phyloP scores from a whole-genome alignment of 208 protist species.

The Strigomonas culicis region DNA sequence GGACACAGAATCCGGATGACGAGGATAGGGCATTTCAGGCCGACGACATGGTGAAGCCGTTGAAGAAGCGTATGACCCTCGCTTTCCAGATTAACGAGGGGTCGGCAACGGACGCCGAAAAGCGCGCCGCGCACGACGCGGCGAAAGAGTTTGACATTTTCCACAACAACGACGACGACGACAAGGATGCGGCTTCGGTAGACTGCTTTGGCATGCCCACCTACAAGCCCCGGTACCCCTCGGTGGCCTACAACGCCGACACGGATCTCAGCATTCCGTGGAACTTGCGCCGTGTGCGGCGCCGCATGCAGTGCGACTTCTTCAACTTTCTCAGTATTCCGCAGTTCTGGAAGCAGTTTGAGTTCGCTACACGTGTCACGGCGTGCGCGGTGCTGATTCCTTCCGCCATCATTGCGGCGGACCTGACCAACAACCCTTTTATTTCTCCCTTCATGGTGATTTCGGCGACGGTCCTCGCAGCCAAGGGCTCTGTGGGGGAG shows the following conservation, averaged over 20 bases:
- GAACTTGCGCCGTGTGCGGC: conserved; percentile 36
- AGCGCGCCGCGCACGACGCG: background rate
- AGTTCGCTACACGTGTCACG: conserved; percentile 77
- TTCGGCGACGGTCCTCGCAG: conserved; percentile 56
- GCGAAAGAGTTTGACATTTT: background rate
- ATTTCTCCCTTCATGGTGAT: conserved; percentile 61
- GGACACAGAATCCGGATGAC: too few relatives aligned
- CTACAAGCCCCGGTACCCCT: conserved; percentile 46
- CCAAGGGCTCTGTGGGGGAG: conserved; percentile 72
- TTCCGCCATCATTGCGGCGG: conserved; percentile 51
- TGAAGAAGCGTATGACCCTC: too few relatives aligned
- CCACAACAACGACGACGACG: conserved; percentile 14
- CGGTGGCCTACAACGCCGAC: conserved; percentile 11
- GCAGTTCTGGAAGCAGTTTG: conserved; percentile 78
- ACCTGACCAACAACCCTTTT: conserved; percentile 50
- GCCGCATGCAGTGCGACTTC: conserved; percentile 33
- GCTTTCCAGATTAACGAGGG: background rate
- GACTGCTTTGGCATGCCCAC: conserved; percentile 66
- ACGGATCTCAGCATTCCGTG: conserved; percentile 62
- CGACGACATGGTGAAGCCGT: conserved; percentile 17
- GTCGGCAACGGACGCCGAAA: background rate
- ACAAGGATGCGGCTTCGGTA: conserved; percentile 29
- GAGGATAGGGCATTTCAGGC: too few relatives aligned
- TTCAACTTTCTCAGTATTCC: conserved; percentile 54
- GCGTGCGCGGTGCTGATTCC: conserved; percentile 56